Conservation (phyloP, 768 basidiomycete species). For the Trametes sanguinea region DNA sequence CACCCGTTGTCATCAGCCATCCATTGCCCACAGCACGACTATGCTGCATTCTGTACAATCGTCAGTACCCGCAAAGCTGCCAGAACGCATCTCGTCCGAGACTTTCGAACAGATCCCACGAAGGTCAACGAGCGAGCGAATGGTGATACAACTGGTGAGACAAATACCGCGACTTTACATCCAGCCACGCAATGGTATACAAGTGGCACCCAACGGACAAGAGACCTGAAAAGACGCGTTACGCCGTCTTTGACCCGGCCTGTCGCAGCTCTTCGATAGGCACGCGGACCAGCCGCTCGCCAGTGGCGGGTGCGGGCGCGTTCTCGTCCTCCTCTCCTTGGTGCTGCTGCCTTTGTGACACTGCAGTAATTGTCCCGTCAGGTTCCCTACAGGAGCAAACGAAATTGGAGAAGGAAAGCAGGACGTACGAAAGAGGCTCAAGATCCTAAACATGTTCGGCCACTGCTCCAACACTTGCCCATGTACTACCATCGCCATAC, state of each 20-base stretch:
- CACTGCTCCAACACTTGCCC: slow-evolving; percentile 79
- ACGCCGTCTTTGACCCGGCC: slow-evolving; percentile 20
- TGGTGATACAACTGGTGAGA: no score
- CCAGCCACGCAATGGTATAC: no score
- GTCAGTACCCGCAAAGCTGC: no score
- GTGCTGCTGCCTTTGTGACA: slow-evolving; percentile 47
- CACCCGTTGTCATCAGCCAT: no score
- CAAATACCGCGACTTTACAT: no score
- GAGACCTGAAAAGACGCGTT: neutral
- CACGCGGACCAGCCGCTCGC: slow-evolving; percentile 72
- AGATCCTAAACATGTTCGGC: slow-evolving; percentile 81
- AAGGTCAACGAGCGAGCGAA: no score
- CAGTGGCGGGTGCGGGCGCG: slow-evolving; percentile 33
- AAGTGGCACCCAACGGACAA: no score
- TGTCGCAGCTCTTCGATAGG: slow-evolving; percentile 66
- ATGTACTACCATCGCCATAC: slow-evolving; percentile 47
- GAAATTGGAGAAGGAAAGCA: neutral
- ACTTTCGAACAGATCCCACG: no score
- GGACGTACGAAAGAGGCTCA: slow-evolving; percentile 65
- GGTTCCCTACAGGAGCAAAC: neutral
- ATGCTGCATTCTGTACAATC: no score
- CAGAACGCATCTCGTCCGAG: no score
- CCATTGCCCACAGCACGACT: no score
- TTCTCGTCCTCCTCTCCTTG: slow-evolving; percentile 27
- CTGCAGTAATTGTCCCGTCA: slow-evolving; percentile 33